Evolutionary conservation across 2,329 filamentous ascomycete genomes (phyloP), one percentile per base, ranked within the genome.

Genomic region (Knufia fluminis): DNA sequence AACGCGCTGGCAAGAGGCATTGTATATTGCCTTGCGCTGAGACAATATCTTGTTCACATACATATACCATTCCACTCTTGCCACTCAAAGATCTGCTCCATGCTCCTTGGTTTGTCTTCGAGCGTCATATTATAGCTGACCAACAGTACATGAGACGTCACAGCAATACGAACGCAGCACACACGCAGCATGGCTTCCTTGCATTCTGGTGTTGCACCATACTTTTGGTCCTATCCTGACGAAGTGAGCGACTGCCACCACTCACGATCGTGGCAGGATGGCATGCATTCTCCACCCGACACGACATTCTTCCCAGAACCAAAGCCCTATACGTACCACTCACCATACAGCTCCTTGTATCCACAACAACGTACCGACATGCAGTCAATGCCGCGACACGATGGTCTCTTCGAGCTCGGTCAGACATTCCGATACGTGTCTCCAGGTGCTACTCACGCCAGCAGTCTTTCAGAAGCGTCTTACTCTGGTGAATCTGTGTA

Each of bases 401-500:
- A 17, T 17, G 22, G 28, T 16, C 4, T 24, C 14, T 46, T 22
- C 17, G 31, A 36, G 9, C 20, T 16, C 14, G 22, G 19, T 7
- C 22, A 39, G 23, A n/a, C 22, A 10, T 12, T 39, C 22, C 45
- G 35, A 2, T 40, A 32, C 20, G 23, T 28, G 22, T 48, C 45
- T 39, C 35, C 45, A 3, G 26, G 16, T 31, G 32, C 19, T 20
- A 16, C 35, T 22, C 45, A 40, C 14, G 35, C 28, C 23, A 40
- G 45, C 33, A 48, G 45, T 16, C 33, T 31, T 20, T 48, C 45
- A 4, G 45, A 40, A 9, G 12, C 20, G 10, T 48, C 45, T 31
- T 19, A 12, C 35, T 48, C 45, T 9, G 36, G 20, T 31, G 33
- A 48, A 16, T 31, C 28, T 22, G 32, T 20, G 7, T 46, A 31